Evolutionary conservation across 257 asterid species (phyloP), one percentile per base, ranked within the genome.

Genomic region (Nicotiana knightiana): DNA sequence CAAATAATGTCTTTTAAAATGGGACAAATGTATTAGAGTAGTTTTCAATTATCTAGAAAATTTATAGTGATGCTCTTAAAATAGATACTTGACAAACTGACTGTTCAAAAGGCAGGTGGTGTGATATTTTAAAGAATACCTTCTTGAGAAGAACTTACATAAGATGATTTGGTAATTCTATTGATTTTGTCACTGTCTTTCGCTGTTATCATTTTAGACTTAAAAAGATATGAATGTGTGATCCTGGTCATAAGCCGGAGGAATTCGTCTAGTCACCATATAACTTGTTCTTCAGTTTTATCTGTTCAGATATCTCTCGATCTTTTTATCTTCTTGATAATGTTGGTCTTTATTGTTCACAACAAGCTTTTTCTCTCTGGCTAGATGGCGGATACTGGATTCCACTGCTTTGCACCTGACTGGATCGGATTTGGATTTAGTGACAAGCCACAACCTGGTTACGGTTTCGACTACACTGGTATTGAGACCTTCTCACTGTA

Each of bases 381-480:
- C 39, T 86, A 93, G 98, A 85, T 96, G 95, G 90, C 97, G n/a
- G 95, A 94, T 83, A 82, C 89, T 73, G 99, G 99, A 67, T 96
- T 89, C 86, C 98, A 89, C 86, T 96, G 99, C 86, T 89, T 90
- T 85, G 99, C 99, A 35, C 99, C 97, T 63, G 99, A 94, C 90
- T 96, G 99, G 99, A 88, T 96, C 78, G 99, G 99, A 87, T 96
- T 92, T 84, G 99, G 99, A 79, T 94, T 96, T 75, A 96, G 98
- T 82, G 97, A 94, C 84, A 91, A 93, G 90, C 99, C 98, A 43
- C 99, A 93, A 87, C 87, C 97, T 81, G 98, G 97, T 88, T 94
- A 93, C 85, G 99, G 96, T 63, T 96, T 94, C 77, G 97, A 96
- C 85, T 96, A 93, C 85, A 93, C 97, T 26, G 98, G 99, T 96